phyloP scores from a whole-genome alignment of 306 rosid species.

The Carpinus viminea region DNA sequence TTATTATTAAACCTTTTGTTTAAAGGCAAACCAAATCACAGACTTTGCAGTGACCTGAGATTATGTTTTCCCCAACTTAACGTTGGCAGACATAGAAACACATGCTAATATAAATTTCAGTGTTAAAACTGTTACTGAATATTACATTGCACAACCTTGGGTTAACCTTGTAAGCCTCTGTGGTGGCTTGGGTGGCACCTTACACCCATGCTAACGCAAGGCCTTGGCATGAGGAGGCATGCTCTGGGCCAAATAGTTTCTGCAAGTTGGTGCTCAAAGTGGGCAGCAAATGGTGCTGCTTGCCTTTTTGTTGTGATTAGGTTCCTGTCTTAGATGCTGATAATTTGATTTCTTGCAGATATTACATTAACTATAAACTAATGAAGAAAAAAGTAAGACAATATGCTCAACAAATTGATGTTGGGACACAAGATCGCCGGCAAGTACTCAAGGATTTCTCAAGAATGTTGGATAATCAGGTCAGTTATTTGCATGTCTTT shows the following conservation, averaged over 20 bases:
- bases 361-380: slow-evolving; percentile 89
- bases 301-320: neutral
- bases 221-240: too few species aligned
- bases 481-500: slow-evolving; percentile 19
- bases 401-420: slow-evolving; percentile 86
- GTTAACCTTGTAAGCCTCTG: too few species aligned
- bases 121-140: neutral
- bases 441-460: slow-evolving; percentile 98
- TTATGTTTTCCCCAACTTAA: neutral
- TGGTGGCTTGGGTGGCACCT: too few species aligned
- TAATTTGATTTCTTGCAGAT: slow-evolving; percentile 47
- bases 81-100: neutral
- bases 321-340: slow-evolving; percentile 21
- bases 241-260: too few species aligned
- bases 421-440: slow-evolving; percentile 71
- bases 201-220: too few species aligned
- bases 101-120: neutral
- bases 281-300: too few species aligned
- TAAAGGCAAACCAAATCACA: neutral
- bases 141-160: neutral
- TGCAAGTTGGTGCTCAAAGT: too few species aligned
- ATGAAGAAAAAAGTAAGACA: slow-evolving; percentile 92
- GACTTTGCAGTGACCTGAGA: neutral
- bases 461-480: slow-evolving; percentile 95
- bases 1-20: neutral